Evolutionary conservation across 345 rosid species (phyloP), one percentile per base, ranked within the genome.

Genomic region (Alliaria petiolata): DNA sequence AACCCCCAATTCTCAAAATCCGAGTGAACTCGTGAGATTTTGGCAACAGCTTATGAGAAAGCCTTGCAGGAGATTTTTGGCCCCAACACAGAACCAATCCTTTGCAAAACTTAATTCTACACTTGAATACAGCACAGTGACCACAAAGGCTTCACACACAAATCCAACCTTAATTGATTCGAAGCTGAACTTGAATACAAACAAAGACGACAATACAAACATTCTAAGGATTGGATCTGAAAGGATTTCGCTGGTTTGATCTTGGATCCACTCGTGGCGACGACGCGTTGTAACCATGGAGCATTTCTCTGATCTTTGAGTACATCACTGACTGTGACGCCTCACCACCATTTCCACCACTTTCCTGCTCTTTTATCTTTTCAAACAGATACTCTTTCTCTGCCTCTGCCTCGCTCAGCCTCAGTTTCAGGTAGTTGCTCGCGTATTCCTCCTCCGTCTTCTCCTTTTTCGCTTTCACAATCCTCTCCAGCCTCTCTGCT

Each of bases 381-480:
- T 92, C 96, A 72, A 92, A 88, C 51, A 95, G 79, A 84, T 86
- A 88, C 76, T 92, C 93, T 81, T 88, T 95, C 84, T 95, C 98
- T 0, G 98, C 99, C 82, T 92, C 99, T 0, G 99, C 97, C 79
- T 95, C 98, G 44, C 98, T 95, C 60, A 95, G 79, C 56, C 96
- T 85, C 31, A 82, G 95, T 62, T 95, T 89, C 62, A 90, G 85
- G 71, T 92, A 92, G 80, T 86, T 86, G 74, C 81, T 90, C 3
- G 96, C 95, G 69, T 88, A 95, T 74, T 95, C 99, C 72, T 95
- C 98, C 78, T 95, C 98, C 0, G 97, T 85, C 78, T 89, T 92
- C 58, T 91, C 98, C 26, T 87, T 83, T 70, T 91, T 95, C 35
- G 96, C 99, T 28, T 88, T 90, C 39, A 89, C 88, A 47, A 95